Evolutionary conservation across 2,329 filamentous ascomycete species (phyloP), one percentile per base, ranked within the genome.

Genomic region (Lachnellula occidentalis): DNA sequence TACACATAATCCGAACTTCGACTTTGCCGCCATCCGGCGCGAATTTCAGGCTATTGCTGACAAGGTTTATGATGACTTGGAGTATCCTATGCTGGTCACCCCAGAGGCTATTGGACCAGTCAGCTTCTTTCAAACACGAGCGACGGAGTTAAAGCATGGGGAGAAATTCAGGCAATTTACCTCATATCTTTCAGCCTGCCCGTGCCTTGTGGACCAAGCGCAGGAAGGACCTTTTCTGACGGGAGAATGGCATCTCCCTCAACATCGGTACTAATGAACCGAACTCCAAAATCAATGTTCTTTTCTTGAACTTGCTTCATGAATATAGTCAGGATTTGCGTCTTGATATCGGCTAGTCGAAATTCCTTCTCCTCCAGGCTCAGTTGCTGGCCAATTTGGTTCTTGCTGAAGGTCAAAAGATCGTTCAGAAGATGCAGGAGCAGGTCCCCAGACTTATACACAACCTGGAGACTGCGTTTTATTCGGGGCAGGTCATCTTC

Each of bases 31-130:
- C 85, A 6, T 82, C 71, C 0, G 90, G 88, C 0, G 92, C 96
- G 66, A 96, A 96, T 68, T 96, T 96, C 43, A 96, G 74, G 69
- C 87, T 90, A 73, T 96, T 96, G 70, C 88, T 92, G 46, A 95
- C 90, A 34, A 96, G 76, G 66, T 95, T 95, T 74, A 95, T 96
- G 46, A 96, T 82, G n/a, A 96, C 88, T 69, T 96, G 92, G 24
- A 95, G 73, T 39, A 96, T 94, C 45, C 92, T 80, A 66, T 96
- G 90, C 61, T 94, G 88, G 64, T 96, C 92, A n/a, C 92, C 92
- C 83, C 89, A 94, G 1, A 96, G 75, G 49, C 88, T 56, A 24
- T 45, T 54, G 12, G 5, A 47, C 17, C 15, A 19, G 31, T 53
- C 34, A 53, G 54, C 43, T 46, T 46, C 22, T 46, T 17, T 22